These are phyloP conservation scores for Petunia secreta DNA, from an alignment of 257 asterid species.

Conservation along the genomic window DNA sequence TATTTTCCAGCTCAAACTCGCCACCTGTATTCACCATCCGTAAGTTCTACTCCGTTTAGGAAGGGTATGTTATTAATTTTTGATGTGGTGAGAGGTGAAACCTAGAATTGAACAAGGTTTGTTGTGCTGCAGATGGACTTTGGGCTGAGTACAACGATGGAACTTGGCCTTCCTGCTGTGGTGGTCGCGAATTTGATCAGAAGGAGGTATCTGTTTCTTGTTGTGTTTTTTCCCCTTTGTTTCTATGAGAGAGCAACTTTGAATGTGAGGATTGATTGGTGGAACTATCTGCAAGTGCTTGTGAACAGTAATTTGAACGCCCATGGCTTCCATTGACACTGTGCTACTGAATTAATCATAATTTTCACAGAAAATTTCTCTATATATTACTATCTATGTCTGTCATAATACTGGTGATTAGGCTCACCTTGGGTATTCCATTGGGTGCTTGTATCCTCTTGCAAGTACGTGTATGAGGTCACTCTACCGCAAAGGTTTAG, in stretches of 20 bases:
- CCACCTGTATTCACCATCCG: constrained; percentile 80
- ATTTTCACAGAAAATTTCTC: no score
- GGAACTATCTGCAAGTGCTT: background rate
- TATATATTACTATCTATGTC: no score
- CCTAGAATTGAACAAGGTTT: constrained; percentile 25
- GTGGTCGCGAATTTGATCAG: constrained; percentile 59
- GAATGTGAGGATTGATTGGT: background rate
- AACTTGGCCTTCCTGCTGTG: constrained; percentile 92
- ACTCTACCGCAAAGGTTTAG: no score
- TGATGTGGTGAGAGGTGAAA: background rate
- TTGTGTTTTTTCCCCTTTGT: background rate
- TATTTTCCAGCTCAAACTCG: constrained; percentile 64
- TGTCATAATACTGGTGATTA: no score
- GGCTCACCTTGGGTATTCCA: no score
- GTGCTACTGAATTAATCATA: background rate
- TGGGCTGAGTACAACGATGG: constrained; percentile 96
- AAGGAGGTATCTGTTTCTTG: constrained; percentile 52
- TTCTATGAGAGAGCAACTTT: background rate
- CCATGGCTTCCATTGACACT: background rate
- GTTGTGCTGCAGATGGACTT: constrained; percentile 72
- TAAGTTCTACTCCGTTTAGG: constrained; percentile 42
- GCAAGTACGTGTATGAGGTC: no score
- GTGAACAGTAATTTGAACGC: background rate
- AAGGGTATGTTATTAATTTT: background rate
- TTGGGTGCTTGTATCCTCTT: no score